These are phyloP conservation scores for Globisporangium rhizosaccharum DNA, from an alignment of 352 stramenopile species.

Conservation along the genomic window DNA sequence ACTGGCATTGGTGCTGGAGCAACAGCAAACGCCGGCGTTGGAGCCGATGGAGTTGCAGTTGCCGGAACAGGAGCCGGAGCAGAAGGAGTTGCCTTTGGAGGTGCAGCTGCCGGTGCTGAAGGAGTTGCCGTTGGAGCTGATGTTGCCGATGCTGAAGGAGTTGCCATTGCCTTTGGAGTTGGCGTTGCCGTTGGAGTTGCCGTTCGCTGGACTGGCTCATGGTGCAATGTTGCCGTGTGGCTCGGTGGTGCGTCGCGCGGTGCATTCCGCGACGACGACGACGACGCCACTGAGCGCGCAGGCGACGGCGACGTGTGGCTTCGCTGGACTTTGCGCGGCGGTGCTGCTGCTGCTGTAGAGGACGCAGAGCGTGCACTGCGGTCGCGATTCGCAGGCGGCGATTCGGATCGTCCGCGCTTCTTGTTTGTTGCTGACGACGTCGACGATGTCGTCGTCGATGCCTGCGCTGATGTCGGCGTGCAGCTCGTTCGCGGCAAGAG, in stretches of 20 bases:
- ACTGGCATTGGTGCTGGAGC: neutral
- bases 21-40: neutral
- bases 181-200: neutral
- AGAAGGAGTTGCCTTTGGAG: neutral
- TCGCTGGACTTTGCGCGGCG: neutral
- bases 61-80: neutral
- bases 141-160: neutral
- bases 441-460: neutral
- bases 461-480: neutral
- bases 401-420: constrained; percentile 3
- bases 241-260: too few relatives aligned
- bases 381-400: neutral
- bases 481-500: neutral
- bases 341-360: neutral
- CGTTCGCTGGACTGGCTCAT: neutral
- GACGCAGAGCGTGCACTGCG: too few relatives aligned
- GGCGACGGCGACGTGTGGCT: constrained; percentile 1
- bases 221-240: too few relatives aligned
- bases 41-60: neutral
- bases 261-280: neutral
- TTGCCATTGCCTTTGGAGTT: neutral
- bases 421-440: neutral
- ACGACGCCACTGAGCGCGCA: neutral
- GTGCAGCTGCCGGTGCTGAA: neutral
- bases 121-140: neutral